Percentiles rank a stretch among this genome's conserved stretches.
These are phyloP conservation scores for Tolypocladium tundrense DNA, from an alignment of 2,329 filamentous ascomycete genomes.

Conservation along the genomic window DNA sequence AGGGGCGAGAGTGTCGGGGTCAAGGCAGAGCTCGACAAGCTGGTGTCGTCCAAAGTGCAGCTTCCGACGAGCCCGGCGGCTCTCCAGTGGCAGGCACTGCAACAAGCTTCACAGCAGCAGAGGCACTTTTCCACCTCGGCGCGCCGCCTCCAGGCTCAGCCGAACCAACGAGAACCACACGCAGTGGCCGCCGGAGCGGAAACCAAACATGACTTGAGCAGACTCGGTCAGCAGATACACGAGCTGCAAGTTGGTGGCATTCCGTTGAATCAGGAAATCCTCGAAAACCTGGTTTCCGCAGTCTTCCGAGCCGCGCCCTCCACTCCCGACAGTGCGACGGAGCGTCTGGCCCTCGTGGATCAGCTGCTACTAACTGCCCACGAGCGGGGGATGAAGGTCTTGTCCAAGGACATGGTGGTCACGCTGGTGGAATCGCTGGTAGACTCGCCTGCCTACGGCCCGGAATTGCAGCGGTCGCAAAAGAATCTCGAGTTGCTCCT, in stretches of 20 bases:
- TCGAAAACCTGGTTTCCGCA: constrained; percentile 26
- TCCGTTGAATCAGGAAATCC: constrained; percentile 21
- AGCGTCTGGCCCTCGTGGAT: constrained; percentile 28
- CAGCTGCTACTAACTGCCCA: constrained; percentile 33
- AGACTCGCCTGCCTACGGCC: constrained; percentile 17
- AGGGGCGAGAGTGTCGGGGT: constrained; percentile 14
- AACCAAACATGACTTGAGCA: constrained; percentile 6
- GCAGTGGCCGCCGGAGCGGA: neutral
- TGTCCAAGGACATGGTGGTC: constrained; percentile 37
- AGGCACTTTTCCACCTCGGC: constrained; percentile 23
- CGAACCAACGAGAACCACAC: neutral
- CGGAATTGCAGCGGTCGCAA: constrained; percentile 27
- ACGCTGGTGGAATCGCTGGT: constrained; percentile 32
- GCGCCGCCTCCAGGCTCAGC: constrained; percentile 10
- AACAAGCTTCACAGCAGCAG: constrained; percentile 22
- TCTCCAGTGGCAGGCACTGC: constrained; percentile 23
- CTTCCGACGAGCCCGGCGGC: constrained; percentile 18
- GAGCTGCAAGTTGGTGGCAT: constrained; percentile 29
- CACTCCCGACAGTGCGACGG: constrained; percentile 10
- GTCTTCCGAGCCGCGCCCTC: constrained; percentile 20
- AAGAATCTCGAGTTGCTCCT: constrained; percentile 35
- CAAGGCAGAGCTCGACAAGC: constrained; percentile 15
- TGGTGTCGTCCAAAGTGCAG: constrained; percentile 22
- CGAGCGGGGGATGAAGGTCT: constrained; percentile 31
- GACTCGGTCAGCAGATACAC: constrained; percentile 18